Evolutionary conservation across 768 basidiomycete species (phyloP).

Genomic region (Russula ochroleuca): DNA sequence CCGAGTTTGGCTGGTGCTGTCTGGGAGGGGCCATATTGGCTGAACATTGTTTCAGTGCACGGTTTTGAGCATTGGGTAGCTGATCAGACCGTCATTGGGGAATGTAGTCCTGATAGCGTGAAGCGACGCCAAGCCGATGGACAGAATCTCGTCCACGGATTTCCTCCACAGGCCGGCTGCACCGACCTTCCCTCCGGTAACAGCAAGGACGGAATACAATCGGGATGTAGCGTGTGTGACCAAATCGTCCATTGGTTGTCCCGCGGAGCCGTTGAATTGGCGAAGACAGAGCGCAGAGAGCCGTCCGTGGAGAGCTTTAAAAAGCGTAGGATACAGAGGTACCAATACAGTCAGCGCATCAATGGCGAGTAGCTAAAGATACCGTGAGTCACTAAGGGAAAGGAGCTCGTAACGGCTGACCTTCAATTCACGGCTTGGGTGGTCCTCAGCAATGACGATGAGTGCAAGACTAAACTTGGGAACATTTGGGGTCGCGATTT

Average conservation of each 20-base stretch:
- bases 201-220: constrained; percentile 60
- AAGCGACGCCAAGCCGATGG: constrained; percentile 63
- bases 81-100: constrained; percentile 40
- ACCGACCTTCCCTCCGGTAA: constrained; percentile 77
- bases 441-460: constrained; percentile 51
- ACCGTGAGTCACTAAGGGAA: constrained; percentile 3
- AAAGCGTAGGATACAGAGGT: constrained; percentile 61
- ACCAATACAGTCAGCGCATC: constrained; percentile 54
- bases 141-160: constrained; percentile 63
- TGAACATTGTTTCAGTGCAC: constrained; percentile 6
- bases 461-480: constrained; percentile 64
- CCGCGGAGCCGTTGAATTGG: constrained; percentile 52
- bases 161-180: constrained; percentile 70
- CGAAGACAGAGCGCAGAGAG: constrained; percentile 53
- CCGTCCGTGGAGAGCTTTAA: constrained; percentile 50
- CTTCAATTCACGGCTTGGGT: constrained; percentile 48
- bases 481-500: constrained; percentile 65
- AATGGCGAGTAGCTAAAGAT: constrained; percentile 42
- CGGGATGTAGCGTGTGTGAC: constrained; percentile 48
- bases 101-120: constrained; percentile 57
- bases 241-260: constrained; percentile 38
- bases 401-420: constrained; percentile 36
- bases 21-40: constrained; percentile 26
- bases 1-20: constrained; percentile 29
- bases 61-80: background rate